Conservation (phyloP, 2,329 filamentous ascomycete species). For the Alternaria gaisen region DNA sequence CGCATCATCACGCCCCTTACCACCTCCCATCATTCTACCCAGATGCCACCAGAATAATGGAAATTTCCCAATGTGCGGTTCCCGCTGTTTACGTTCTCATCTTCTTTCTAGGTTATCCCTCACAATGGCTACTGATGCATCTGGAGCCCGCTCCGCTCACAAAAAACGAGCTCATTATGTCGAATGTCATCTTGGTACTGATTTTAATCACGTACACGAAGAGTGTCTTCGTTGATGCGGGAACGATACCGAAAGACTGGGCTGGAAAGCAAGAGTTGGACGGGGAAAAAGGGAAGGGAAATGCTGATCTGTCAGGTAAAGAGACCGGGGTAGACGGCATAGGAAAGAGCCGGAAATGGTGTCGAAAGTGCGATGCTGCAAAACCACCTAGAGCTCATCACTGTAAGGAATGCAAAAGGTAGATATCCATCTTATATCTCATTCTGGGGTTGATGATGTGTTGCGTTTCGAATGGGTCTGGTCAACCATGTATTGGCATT, state of each 20-base stretch:
- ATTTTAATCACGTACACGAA: constrained; percentile 76
- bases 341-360: constrained; percentile 66
- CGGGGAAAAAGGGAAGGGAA: background rate
- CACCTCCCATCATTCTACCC: background rate
- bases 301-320: background rate
- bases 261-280: constrained; percentile 17
- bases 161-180: constrained; percentile 64
- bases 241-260: constrained; percentile 57
- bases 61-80: constrained; percentile 64
- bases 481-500: background rate
- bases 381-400: constrained; percentile 84
- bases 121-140: constrained; percentile 73
- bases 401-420: constrained; percentile 76
- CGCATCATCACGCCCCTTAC: background rate
- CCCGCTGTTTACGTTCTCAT: constrained; percentile 73
- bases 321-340: constrained; percentile 2
- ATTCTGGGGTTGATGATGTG: background rate
- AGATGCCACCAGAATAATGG: constrained; percentile 31
- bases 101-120: constrained; percentile 73
- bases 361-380: constrained; percentile 75
- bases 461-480: background rate
- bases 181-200: constrained; percentile 71
- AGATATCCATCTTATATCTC: background rate
- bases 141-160: constrained; percentile 68
- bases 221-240: constrained; percentile 68